These are phyloP conservation scores for Tylopilus subfusipes DNA, from an alignment of 768 basidiomycete genomes.

Conservation along the genomic window DNA sequence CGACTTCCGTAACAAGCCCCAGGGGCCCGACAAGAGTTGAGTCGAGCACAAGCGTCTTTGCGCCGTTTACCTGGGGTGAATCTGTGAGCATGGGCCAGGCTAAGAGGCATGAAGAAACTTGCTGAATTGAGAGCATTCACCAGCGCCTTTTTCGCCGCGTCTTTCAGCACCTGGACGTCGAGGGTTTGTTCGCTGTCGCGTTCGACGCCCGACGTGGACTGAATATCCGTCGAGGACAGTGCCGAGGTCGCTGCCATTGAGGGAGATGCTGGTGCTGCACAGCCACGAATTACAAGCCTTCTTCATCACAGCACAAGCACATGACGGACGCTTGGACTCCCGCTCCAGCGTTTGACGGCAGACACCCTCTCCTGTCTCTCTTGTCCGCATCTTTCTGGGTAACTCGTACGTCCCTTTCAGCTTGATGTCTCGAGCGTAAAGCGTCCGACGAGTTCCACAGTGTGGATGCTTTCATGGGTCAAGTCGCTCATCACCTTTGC, in stretches of 20 bases:
- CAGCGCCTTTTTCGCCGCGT: constrained; percentile 74
- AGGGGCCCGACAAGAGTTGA: constrained; percentile 84
- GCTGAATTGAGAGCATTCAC: constrained; percentile 86
- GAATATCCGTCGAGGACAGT: constrained; percentile 35
- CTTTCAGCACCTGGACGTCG: constrained; percentile 67
- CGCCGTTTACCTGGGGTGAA: constrained; percentile 72
- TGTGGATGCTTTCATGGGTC: constrained; percentile 79
- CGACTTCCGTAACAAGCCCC: constrained; percentile 92
- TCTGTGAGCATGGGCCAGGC: constrained; percentile 5
- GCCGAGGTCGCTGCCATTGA: constrained; percentile 28
- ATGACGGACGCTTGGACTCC: constrained; percentile 26
- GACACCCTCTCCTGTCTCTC: constrained; percentile 73
- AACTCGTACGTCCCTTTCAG: constrained; percentile 51
- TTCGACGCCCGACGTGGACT: constrained; percentile 30
- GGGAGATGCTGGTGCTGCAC: constrained; percentile 17
- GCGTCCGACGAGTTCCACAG: constrained; percentile 35
- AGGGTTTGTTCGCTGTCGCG: constrained; percentile 40
- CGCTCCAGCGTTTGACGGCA: constrained; percentile 32
- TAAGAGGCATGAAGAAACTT: constrained; percentile 9
- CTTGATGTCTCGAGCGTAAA: neutral
- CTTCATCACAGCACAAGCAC: constrained; percentile 1
- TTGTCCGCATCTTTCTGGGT: constrained; percentile 84
- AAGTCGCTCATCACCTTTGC: constrained; percentile 71
- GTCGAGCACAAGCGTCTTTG: constrained; percentile 96
- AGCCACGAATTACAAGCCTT: constrained; percentile 26